Percentiles rank a stretch among this genome's conserved stretches.
phyloP scores from a whole-genome alignment of 1,139 yeast genomes.

The Saccharomycopsis crataegensis region DNA sequence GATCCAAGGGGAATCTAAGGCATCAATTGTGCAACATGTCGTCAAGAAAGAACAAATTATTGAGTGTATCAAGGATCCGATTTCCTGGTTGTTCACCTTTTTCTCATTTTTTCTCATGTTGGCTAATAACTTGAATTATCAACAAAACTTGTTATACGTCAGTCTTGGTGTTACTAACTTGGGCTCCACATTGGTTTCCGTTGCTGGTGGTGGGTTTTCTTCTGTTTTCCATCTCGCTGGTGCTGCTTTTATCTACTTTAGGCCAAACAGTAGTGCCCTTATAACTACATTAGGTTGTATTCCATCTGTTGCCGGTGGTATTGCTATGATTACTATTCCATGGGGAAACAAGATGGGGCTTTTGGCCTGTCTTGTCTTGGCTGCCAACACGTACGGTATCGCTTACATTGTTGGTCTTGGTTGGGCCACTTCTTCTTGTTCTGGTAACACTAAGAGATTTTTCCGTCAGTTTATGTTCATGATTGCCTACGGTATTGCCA shows the following conservation, averaged over 20 bases:
- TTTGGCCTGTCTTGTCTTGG: conserved; percentile 36
- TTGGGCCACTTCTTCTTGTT: conserved; percentile 30
- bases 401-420: conserved; percentile 32
- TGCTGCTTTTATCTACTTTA: conserved; percentile 9
- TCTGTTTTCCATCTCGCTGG: conserved; percentile 18
- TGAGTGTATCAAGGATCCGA: conserved; percentile 35
- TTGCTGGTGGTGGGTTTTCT: conserved; percentile 32
- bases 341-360: conserved; percentile 37
- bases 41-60: conserved; percentile 32
- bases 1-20: conserved; percentile 29
- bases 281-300: conserved; percentile 23
- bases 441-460: conserved; percentile 38
- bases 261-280: conserved; percentile 23
- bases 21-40: conserved; percentile 32
- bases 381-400: conserved; percentile 25
- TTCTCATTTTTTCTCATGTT: conserved; percentile 32
- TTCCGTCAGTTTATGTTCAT: conserved; percentile 37
- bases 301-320: conserved; percentile 40
- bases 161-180: conserved; percentile 30
- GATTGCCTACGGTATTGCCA: conserved; percentile 34
- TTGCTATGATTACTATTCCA: conserved; percentile 38
- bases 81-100: conserved; percentile 33
- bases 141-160: conserved; percentile 34
- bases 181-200: conserved; percentile 26
- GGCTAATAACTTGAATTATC: conserved; percentile 38